Conservation (phyloP, 2,329 filamentous ascomycete species). For the Cladophialophora psammophila region DNA sequence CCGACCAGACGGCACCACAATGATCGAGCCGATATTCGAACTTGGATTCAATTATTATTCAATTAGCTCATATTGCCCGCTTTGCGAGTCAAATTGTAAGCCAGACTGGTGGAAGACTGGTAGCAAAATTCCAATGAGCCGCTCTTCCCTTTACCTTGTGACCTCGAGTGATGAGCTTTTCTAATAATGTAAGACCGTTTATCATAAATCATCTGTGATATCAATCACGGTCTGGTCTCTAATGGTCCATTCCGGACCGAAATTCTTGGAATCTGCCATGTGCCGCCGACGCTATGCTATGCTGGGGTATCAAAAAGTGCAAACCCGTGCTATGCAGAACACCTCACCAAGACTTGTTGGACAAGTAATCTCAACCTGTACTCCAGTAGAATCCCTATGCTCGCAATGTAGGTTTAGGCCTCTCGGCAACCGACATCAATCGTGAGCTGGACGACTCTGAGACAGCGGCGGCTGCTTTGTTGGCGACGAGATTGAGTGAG, state of each 20-base stretch:
- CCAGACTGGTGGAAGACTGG: conserved; percentile 3
- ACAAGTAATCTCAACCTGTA: conserved; percentile 30
- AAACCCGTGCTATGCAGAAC: conserved; percentile 35
- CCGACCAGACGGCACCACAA: too few species aligned
- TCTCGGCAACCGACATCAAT: conserved; percentile 36
- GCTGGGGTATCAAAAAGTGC: conserved; percentile 39
- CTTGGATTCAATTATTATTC: conserved; percentile 1
- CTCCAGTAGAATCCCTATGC: conserved; percentile 34
- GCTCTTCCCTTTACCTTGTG: conserved; percentile 13
- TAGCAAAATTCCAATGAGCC: conserved; percentile 27
- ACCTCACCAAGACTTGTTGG: conserved; percentile 34
- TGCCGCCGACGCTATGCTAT: conserved; percentile 37
- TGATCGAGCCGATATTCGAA: too few species aligned
- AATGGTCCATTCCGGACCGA: conserved; percentile 1
- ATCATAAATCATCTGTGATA: conserved; percentile 32
- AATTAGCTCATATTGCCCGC: not conserved
- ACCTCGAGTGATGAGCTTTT: conserved; percentile 13
- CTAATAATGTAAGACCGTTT: conserved; percentile 20
- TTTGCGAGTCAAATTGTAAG: not conserved
- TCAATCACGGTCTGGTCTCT: conserved; percentile 14
- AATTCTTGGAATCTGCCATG: conserved; percentile 28
- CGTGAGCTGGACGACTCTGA: conserved; percentile 26
- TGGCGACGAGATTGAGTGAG: conserved; percentile 26
- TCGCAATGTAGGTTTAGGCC: conserved; percentile 39
- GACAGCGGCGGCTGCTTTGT: conserved; percentile 10